phyloP scores from a whole-genome alignment of 2,329 filamentous ascomycete species.

The Pseudogymnoascus verrucosus region DNA sequence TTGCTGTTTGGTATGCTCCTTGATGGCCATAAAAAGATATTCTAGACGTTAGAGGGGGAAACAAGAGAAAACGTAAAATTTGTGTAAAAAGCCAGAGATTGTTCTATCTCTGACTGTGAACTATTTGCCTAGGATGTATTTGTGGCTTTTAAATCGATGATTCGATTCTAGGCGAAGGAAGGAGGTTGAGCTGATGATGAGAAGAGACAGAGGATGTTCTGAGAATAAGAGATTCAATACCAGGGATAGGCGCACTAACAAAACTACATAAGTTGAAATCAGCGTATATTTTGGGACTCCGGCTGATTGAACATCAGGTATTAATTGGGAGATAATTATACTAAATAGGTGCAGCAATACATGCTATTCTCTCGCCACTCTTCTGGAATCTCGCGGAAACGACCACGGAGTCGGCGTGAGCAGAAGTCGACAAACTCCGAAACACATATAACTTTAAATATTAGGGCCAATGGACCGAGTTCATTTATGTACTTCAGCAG shows the following conservation, averaged over 20 bases:
- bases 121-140: background rate
- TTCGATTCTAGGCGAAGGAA: background rate
- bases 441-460: background rate
- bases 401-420: background rate
- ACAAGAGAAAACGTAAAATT: background rate
- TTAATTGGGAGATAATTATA: background rate
- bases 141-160: background rate
- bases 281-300: background rate
- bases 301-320: background rate
- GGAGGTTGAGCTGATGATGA: background rate
- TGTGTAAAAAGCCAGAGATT: background rate
- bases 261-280: background rate
- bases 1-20: too few relatives aligned
- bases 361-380: background rate
- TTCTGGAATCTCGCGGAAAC: background rate
- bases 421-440: background rate
- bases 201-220: background rate
- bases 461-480: background rate
- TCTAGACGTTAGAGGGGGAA: background rate
- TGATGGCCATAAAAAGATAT: too few relatives aligned
- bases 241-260: background rate
- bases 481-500: background rate
- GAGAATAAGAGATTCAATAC: background rate
- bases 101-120: background rate
- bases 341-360: background rate